A percentile compares a stretch with the other conserved stretches of the same genome.
Evolutionary conservation across 2,329 filamentous ascomycete species (phyloP).

Genomic region (Escovopsis sp.): DNA sequence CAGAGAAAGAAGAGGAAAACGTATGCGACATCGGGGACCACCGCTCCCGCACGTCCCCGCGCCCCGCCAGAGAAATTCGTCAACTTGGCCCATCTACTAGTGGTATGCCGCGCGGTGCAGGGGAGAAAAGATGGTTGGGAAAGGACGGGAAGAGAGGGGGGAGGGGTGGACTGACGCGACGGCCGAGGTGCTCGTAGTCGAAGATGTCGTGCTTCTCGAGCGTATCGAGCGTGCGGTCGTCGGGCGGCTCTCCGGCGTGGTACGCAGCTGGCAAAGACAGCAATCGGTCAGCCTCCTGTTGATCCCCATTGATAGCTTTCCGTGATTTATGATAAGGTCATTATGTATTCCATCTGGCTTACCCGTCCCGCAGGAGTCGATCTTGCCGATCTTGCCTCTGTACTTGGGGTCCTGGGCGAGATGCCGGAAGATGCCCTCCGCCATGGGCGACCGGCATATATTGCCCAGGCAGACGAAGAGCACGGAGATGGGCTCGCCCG

Average conservation of each 20-base stretch:
- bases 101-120: background rate
- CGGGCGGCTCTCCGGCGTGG: slow-evolving; percentile 62
- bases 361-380: slow-evolving; percentile 84
- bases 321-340: background rate
- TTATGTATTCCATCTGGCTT: slow-evolving; percentile 4
- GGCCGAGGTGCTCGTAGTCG: slow-evolving; percentile 61
- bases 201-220: slow-evolving; percentile 60
- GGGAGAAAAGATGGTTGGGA: background rate
- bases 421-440: slow-evolving; percentile 78
- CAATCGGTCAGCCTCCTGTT: background rate
- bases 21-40: background rate
- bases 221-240: slow-evolving; percentile 70
- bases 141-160: background rate
- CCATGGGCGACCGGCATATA: slow-evolving; percentile 90
- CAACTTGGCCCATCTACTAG: no score
- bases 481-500: slow-evolving; percentile 43
- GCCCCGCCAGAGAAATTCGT: background rate
- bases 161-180: slow-evolving; percentile 43
- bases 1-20: background rate
- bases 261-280: slow-evolving; percentile 47
- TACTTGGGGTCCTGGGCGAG: slow-evolving; percentile 48
- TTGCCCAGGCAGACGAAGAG: slow-evolving; percentile 96
- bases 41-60: no score
- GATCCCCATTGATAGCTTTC: background rate
- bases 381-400: slow-evolving; percentile 42